phyloP scores from a whole-genome alignment of 192 early-diverging fungal genomes.

The Endogone sp. region DNA sequence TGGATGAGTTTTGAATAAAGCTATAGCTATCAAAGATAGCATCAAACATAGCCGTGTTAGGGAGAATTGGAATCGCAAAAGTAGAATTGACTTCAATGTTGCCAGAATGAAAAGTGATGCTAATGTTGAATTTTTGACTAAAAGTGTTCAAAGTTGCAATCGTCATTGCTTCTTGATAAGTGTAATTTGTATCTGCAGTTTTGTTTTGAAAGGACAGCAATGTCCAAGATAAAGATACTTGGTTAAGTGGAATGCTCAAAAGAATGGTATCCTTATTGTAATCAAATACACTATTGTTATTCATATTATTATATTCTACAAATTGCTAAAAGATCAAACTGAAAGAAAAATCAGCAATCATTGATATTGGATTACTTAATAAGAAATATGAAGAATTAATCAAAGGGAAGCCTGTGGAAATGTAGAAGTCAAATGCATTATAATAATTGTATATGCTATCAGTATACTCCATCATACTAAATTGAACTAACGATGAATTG shows the following conservation, averaged over 20 bases:
- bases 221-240: conserved; percentile 75
- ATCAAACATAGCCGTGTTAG: conserved; percentile 29
- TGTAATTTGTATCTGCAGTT: conserved; percentile 19
- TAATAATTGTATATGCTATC: conserved; percentile 14
- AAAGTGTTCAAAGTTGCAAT: not conserved
- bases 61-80: conserved; percentile 18
- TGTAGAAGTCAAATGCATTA: conserved; percentile 12
- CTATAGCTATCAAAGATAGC: conserved; percentile 12
- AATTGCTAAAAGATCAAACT: conserved; percentile 20
- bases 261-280: conserved; percentile 38
- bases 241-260: conserved; percentile 63
- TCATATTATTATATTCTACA: conserved; percentile 27
- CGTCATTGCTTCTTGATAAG: conserved; percentile 30
- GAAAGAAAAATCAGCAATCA: conserved; percentile 28
- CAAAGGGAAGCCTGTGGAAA: conserved; percentile 13
- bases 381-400: conserved; percentile 18
- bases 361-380: conserved; percentile 17
- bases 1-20: not conserved
- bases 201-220: conserved; percentile 48
- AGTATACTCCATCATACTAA: conserved; percentile 27
- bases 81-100: conserved; percentile 31
- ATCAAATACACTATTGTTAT: conserved; percentile 23
- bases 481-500: conserved; percentile 5
- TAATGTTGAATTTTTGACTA: not conserved
- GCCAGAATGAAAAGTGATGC: not conserved